Percentiles rank a stretch among this genome's conserved stretches.
Conservation (phyloP, 2,329 filamentous ascomycete species). For the Aspergillus piperis region DNA sequence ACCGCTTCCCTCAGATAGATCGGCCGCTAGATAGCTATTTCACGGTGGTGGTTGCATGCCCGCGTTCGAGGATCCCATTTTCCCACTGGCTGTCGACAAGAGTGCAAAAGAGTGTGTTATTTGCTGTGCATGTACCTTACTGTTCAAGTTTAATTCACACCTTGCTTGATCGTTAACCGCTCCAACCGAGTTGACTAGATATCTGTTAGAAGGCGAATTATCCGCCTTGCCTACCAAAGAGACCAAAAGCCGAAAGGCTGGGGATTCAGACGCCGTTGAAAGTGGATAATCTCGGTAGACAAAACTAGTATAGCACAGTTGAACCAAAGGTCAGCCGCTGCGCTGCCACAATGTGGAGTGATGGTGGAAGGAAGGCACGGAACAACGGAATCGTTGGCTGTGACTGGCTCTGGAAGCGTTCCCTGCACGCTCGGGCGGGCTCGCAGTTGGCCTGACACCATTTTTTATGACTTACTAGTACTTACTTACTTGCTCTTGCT, state of each 20-base stretch:
- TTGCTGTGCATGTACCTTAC: not conserved
- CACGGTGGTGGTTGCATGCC: no score
- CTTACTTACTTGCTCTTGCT: not conserved
- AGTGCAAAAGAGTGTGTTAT: not conserved
- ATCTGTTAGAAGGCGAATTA: not conserved
- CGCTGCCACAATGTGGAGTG: slow-evolving; percentile 8
- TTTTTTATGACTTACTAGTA: not conserved
- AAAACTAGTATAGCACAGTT: no score
- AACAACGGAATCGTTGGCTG: not conserved
- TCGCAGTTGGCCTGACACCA: not conserved
- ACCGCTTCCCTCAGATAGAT: slow-evolving; percentile 14
- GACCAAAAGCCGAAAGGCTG: not conserved
- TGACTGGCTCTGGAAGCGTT: not conserved
- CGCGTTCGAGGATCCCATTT: no score
- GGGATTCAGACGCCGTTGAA: not conserved
- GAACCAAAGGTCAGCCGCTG: not conserved
- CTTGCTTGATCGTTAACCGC: not conserved
- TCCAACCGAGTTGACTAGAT: not conserved
- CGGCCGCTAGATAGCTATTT: slow-evolving; percentile 15
- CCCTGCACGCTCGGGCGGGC: not conserved
- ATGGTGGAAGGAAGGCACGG: not conserved
- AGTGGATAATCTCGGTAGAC: not conserved
- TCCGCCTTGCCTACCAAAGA: no score
- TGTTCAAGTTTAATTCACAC: not conserved
- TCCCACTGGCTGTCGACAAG: not conserved